Evolutionary conservation across 371 early-diverging fungal species (phyloP), one percentile per base, ranked within the genome.

Genomic region (Thermomucor indicae-seudaticae): DNA sequence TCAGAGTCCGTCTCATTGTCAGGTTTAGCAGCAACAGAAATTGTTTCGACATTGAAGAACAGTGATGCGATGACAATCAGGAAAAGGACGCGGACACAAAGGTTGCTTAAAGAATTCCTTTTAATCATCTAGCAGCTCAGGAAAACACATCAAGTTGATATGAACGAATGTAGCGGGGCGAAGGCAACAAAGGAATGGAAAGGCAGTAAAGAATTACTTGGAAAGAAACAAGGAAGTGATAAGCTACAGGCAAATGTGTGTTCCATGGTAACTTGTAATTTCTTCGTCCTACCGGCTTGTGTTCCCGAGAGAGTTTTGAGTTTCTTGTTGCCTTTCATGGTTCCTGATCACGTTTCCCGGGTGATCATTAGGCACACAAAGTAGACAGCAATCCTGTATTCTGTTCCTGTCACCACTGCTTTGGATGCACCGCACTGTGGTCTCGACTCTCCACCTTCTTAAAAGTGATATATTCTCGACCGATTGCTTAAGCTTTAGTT

Each of bases 231-330:
- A 51, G 50, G 34, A 47, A 34, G 40, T 28, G 38, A 51, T 17
- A 30, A 32, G 17, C 32, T 57, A 47, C 46, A 45, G 49, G 41
- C 27, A 27, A 24, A 43, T 27, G 39, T 31, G 30, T 24, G 37
- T 48, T 43, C 49, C 43, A 49, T 34, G 49, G 27, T 42, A 37
- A 34, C 35, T 19, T 22, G 16, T 47, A 58, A 58, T 58, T 58
- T 43, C 41, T 40, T 58, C 46, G 58, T 58, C 49, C 52, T 20
- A 58, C 58, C 49, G 16, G 43, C 42, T 39, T 48, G 49, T 58
- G 52, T 52, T 27, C 49, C 34, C 43, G 23, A 49, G 24, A 40
- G 20, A 23, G 48, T 19, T 42, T 25, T 50, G 37, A 30, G 34
- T 31, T 31, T 45, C 35, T 23, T 28, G 30, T 45, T 49, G 43